Conservation (phyloP, 495 filamentous ascomycete species). For the Thermothielavioides terrestris region DNA sequence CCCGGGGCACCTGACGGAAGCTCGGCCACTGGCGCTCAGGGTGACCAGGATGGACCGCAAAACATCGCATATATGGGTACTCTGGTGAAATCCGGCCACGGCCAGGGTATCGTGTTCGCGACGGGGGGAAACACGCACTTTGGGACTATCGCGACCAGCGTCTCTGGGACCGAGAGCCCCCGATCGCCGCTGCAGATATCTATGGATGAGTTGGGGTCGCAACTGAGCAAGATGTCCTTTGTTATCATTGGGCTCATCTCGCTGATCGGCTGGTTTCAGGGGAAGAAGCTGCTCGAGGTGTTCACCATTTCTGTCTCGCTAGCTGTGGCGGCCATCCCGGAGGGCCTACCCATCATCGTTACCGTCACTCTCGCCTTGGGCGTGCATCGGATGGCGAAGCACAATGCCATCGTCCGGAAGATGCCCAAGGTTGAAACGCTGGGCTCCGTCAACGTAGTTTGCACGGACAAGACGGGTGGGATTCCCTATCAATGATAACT, state of each 20-base stretch:
- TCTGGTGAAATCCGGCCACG: slow-evolving; percentile 89
- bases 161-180: slow-evolving; percentile 90
- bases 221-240: slow-evolving; percentile 93
- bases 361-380: slow-evolving; percentile 92
- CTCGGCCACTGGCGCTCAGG: slow-evolving; percentile 19
- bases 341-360: slow-evolving; percentile 95
- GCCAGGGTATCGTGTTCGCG: slow-evolving; percentile 89
- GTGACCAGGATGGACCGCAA: slow-evolving; percentile 25
- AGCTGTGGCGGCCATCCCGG: slow-evolving; percentile 93
- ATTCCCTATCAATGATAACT: background rate
- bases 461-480: slow-evolving; percentile 90
- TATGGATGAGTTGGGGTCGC: slow-evolving; percentile 94
- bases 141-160: slow-evolving; percentile 85
- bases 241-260: slow-evolving; percentile 90
- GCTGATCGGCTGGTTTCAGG: slow-evolving; percentile 77
- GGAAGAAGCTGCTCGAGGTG: slow-evolving; percentile 83
- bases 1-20: slow-evolving; percentile 12
- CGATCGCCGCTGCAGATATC: slow-evolving; percentile 86
- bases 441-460: slow-evolving; percentile 97
- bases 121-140: slow-evolving; percentile 92
- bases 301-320: slow-evolving; percentile 97
- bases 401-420: slow-evolving; percentile 87
- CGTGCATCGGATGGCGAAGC: slow-evolving; percentile 87
- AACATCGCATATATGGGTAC: slow-evolving; percentile 99
- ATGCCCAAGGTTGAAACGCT: slow-evolving; percentile 95